Base-by-base conservation (phyloP, 2,329 filamentous ascomycete genomes). In the Hymenoscyphus repandus region DNA sequence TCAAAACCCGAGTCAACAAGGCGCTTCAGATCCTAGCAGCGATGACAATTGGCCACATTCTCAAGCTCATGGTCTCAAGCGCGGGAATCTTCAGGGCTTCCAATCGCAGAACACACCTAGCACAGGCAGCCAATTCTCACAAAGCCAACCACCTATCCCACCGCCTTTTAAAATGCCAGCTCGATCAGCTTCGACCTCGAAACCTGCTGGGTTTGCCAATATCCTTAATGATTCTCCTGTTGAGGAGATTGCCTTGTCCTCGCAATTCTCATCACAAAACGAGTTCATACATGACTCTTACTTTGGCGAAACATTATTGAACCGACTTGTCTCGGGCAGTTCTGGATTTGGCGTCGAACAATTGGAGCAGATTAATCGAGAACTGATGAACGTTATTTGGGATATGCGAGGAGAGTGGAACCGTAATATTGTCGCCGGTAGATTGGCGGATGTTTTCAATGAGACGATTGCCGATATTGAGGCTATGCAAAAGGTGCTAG, bases 371-470 rank as follows among this genome's bases (percentile, higher is more conserved):
- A 85, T 96, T 66, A 91, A 91, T 67, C 85, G 90, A 6, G 83
- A 86, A 58, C 74, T 97, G 56, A 97, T 97, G 92, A 87, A 92
- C 54, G 82, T 85, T 56, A 79, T 97, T 40, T 99, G 93, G 93
- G 77, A 77, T 54, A 79, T 79, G 53, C 79, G 90, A 45, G 78
- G 82, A 43, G 85, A 95, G 63, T 93, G 88, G 81, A 93, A 99
- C 69, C 82, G 93, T 39, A 85, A 83, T 61, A 76, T 77, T 60
- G 90, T 96, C 12, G 76, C 85, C 12, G 72, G 72, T 41, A 72
- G 75, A 34, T 77, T 95, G 34, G 74, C 74, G 38, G 74, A 78
- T 13, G 81, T 87, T 4, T 96, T 96, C 67, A 91, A 95, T 60
- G 81, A 83, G 30, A 82, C 82, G 11, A 83, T 90, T 52, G 64